Conservation (phyloP, 2,329 filamentous ascomycete species). For the Aschersonia sp. region DNA sequence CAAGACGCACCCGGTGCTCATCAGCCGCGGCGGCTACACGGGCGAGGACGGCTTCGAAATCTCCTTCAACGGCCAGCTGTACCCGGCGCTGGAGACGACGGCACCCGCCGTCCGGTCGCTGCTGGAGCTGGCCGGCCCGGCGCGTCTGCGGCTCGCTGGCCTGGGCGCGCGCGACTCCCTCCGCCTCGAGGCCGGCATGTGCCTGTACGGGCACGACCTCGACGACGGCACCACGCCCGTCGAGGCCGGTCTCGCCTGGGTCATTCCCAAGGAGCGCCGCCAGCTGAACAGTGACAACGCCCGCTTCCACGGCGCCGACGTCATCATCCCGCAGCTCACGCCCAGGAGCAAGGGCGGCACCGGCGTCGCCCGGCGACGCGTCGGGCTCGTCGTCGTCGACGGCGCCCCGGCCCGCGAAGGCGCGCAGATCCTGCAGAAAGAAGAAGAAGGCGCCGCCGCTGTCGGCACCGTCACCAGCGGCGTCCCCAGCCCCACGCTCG, state of each 20-base stretch:
- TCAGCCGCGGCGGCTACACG: conserved; percentile 87
- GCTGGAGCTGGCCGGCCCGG: conserved; percentile 45
- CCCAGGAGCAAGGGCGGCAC: conserved; percentile 56
- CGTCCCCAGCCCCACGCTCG: conserved; percentile 72
- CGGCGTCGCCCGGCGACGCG: conserved; percentile 56
- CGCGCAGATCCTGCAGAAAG: conserved; percentile 53
- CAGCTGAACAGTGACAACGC: conserved; percentile 27
- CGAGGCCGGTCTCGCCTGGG: conserved; percentile 52
- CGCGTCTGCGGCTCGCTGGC: conserved; percentile 62
- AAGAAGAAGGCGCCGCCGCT: conserved; percentile 17
- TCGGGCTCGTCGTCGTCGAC: conserved; percentile 62
- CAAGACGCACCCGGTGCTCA: conserved; percentile 32
- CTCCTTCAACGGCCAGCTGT: conserved; percentile 45
- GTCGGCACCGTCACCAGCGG: conserved; percentile 80
- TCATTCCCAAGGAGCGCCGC: conserved; percentile 67
- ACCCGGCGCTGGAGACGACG: conserved; percentile 21
- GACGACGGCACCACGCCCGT: conserved; percentile 56
- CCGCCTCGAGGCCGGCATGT: conserved; percentile 93
- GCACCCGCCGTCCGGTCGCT: conserved; percentile 52
- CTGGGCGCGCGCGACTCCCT: conserved; percentile 85
- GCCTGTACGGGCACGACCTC: conserved; percentile 97
- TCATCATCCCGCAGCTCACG: conserved; percentile 63
- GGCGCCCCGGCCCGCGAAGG: conserved; percentile 86
- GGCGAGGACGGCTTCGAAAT: conserved; percentile 98
- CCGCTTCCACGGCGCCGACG: conserved; percentile 70